Conservation (phyloP, 106 monocot species). For the Dendrobium chrysotoxum region DNA sequence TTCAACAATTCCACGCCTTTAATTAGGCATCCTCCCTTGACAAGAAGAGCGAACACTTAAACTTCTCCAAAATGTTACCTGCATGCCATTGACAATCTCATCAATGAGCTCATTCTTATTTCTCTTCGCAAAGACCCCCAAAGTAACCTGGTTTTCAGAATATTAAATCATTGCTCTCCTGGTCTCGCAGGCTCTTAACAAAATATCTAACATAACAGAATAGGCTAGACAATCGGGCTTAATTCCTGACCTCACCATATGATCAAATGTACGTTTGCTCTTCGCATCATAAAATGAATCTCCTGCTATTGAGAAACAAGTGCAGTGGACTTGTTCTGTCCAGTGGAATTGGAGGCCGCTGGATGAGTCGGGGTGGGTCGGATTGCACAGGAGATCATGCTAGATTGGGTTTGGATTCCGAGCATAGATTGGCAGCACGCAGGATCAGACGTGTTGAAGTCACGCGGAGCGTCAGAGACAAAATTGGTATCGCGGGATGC, state of each 20-base stretch:
- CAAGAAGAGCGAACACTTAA: constrained; percentile 47
- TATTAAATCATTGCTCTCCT: constrained; percentile 65
- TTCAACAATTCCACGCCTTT: constrained; percentile 60
- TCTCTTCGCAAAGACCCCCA: constrained; percentile 36
- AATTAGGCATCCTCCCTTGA: constrained; percentile 59
- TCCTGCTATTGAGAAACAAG: too few relatives aligned
- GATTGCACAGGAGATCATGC: too few relatives aligned
- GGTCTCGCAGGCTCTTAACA: constrained; percentile 46
- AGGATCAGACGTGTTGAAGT: too few relatives aligned
- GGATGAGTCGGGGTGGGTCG: too few relatives aligned
- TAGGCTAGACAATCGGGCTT: constrained; percentile 75
- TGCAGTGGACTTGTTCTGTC: too few relatives aligned
- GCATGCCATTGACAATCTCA: constrained; percentile 72
- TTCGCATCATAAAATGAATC: too few relatives aligned
- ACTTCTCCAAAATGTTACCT: constrained; percentile 37
- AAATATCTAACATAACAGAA: constrained; percentile 64
- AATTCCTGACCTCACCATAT: constrained; percentile 71
- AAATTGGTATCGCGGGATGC: too few relatives aligned
- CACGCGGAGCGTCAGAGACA: too few relatives aligned
- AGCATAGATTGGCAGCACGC: too few relatives aligned
- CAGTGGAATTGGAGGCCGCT: too few relatives aligned
- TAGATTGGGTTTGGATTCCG: too few relatives aligned
- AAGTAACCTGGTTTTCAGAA: constrained; percentile 38
- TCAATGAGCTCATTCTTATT: constrained; percentile 34
- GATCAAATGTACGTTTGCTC: constrained; percentile 69